Evolutionary conservation across 441 rosid species (phyloP).

Genomic region (Jatropha podagrica): DNA sequence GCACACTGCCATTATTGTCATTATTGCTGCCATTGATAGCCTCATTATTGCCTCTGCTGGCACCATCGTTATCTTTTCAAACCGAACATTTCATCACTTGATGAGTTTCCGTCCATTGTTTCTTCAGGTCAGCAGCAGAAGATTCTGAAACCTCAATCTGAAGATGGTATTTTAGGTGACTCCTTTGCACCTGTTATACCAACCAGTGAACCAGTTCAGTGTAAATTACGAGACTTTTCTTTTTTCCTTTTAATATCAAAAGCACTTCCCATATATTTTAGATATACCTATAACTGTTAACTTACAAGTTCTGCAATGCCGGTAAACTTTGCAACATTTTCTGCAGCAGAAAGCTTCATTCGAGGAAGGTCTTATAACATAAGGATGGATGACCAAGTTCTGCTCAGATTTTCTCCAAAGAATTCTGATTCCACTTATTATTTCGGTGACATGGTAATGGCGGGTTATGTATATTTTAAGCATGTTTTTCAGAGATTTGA

Average conservation of each 20-base stretch:
- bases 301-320: conserved; percentile 6
- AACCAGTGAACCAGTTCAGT: conserved; percentile 49
- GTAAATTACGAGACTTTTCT: conserved; percentile 40
- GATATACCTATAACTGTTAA: conserved; percentile 1
- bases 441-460: conserved; percentile 83
- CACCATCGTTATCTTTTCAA: conserved; percentile 18
- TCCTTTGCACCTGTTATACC: conserved; percentile 40
- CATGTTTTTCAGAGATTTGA: conserved; percentile 12
- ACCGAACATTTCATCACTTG: conserved; percentile 42
- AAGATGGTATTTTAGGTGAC: conserved; percentile 45
- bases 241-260: neutral
- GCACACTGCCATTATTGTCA: neutral
- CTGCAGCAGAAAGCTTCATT: conserved; percentile 90
- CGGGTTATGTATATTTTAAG: conserved; percentile 17
- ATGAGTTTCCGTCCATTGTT: conserved; percentile 35
- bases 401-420: conserved; percentile 88
- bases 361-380: conserved; percentile 97
- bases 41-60: neutral
- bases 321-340: conserved; percentile 50
- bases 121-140: conserved; percentile 52
- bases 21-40: conserved; percentile 6
- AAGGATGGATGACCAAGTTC: conserved; percentile 86
- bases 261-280: neutral
- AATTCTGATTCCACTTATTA: conserved; percentile 87
- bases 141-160: conserved; percentile 39